These are phyloP conservation scores for Lactarius evosmus DNA, from an alignment of 768 basidiomycete genomes.

Conservation along the genomic window DNA sequence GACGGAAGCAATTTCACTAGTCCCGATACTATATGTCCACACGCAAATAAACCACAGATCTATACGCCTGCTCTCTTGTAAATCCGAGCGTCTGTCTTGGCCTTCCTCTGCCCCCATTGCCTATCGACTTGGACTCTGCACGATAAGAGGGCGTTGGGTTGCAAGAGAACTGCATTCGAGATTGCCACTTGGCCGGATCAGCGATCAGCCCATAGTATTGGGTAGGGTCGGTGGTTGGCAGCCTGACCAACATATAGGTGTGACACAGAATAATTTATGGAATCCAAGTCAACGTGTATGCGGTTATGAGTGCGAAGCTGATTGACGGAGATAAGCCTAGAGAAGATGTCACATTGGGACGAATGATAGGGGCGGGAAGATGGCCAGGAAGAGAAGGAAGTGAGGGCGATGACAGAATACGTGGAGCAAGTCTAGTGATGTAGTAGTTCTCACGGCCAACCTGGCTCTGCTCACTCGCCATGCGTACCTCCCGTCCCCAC, in stretches of 20 bases:
- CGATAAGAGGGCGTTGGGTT: background rate
- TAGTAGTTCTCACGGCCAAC: background rate
- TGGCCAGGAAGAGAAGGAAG: background rate
- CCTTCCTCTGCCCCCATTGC: too few species aligned
- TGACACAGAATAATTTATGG: constrained; percentile 10
- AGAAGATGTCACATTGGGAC: background rate
- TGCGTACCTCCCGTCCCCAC: constrained; percentile 24
- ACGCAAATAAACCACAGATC: too few species aligned
- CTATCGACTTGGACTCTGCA: too few species aligned
- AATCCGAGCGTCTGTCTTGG: too few species aligned
- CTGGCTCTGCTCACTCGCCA: background rate
- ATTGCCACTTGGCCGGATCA: constrained; percentile 11
- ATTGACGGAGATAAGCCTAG: constrained; percentile 8
- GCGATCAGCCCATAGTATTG: constrained; percentile 2
- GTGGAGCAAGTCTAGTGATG: background rate
- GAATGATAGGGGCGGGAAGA: background rate
- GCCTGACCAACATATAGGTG: background rate
- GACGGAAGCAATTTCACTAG: too few species aligned
- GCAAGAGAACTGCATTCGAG: constrained; percentile 12
- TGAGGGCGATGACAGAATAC: background rate
- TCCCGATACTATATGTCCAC: too few species aligned
- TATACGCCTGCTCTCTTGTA: too few species aligned
- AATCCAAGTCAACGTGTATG: constrained; percentile 10
- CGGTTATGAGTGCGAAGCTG: background rate
- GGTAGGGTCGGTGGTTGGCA: background rate